These are phyloP conservation scores for Leccinum incarnatum DNA, from an alignment of 768 basidiomycete species.

Conservation along the genomic window DNA sequence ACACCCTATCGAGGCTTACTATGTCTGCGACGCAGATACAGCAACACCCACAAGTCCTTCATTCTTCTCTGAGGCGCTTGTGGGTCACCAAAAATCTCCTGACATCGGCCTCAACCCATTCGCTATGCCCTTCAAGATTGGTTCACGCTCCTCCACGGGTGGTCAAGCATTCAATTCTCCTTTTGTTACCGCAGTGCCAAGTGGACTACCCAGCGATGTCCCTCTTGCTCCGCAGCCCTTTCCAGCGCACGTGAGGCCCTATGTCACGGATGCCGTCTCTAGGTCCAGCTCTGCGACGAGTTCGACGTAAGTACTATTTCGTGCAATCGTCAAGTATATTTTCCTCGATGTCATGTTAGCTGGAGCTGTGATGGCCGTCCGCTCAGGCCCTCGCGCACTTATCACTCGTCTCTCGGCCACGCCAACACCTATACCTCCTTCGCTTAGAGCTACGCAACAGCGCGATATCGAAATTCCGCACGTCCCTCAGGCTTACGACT, in stretches of 20 bases:
- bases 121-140: constrained; percentile 30
- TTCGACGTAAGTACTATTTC: constrained; percentile 26
- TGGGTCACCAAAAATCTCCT: constrained; percentile 13
- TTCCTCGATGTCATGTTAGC: constrained; percentile 17
- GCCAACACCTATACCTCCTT: constrained; percentile 22
- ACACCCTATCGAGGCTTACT: constrained; percentile 39
- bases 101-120: constrained; percentile 33
- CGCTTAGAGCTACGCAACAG: constrained; percentile 13
- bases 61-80: constrained; percentile 11
- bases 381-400: constrained; percentile 14
- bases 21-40: constrained; percentile 26
- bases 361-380: constrained; percentile 30
- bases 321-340: neutral
- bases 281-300: constrained; percentile 34
- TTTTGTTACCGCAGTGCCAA: constrained; percentile 5
- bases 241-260: constrained; percentile 13
- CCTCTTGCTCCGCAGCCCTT: constrained; percentile 27
- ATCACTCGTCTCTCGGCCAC: constrained; percentile 14
- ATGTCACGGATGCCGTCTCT: constrained; percentile 26
- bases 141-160: constrained; percentile 7
- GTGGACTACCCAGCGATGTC: constrained; percentile 21
- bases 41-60: constrained; percentile 5
- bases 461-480: constrained; percentile 1
- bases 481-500: constrained; percentile 2
- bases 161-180: constrained; percentile 6